phyloP scores from a whole-genome alignment of 352 stramenopile species.

The Phytophthora tubulina region DNA sequence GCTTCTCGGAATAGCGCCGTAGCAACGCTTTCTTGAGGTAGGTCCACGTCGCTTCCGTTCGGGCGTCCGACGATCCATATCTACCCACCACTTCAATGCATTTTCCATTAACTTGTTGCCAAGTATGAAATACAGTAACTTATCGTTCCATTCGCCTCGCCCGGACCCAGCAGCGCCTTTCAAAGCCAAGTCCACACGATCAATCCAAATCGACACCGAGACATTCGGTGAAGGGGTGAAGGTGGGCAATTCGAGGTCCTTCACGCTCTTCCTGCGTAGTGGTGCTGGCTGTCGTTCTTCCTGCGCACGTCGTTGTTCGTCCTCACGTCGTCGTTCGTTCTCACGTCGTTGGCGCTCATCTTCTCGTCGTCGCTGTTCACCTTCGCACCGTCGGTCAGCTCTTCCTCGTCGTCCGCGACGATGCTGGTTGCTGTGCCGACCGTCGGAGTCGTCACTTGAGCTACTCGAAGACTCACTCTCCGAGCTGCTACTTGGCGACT shows the following conservation, averaged over 20 bases:
- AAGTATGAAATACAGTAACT: neutral
- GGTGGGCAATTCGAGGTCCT: neutral
- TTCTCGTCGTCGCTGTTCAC: neutral
- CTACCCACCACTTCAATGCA: neutral
- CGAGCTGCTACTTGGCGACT: neutral
- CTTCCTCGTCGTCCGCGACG: too few species aligned
- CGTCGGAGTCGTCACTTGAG: neutral
- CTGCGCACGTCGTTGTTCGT: neutral
- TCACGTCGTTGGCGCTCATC: neutral
- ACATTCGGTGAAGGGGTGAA: neutral
- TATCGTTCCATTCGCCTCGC: constrained; percentile 3
- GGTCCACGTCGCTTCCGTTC: neutral
- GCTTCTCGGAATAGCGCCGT: neutral
- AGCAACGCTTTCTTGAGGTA: constrained; percentile 15
- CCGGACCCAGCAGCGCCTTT: neutral
- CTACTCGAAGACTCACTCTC: too few species aligned
- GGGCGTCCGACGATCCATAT: neutral
- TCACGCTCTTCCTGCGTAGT: neutral
- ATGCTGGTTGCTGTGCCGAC: neutral
- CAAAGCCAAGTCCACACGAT: neutral
- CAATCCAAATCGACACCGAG: neutral
- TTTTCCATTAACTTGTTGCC: constrained; percentile 8
- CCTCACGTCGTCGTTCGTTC: neutral
- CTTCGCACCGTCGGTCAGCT: neutral
- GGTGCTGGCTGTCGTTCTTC: neutral